Base-by-base conservation (phyloP, 2,329 filamentous ascomycete genomes). In the Paecilomyces variotii region DNA sequence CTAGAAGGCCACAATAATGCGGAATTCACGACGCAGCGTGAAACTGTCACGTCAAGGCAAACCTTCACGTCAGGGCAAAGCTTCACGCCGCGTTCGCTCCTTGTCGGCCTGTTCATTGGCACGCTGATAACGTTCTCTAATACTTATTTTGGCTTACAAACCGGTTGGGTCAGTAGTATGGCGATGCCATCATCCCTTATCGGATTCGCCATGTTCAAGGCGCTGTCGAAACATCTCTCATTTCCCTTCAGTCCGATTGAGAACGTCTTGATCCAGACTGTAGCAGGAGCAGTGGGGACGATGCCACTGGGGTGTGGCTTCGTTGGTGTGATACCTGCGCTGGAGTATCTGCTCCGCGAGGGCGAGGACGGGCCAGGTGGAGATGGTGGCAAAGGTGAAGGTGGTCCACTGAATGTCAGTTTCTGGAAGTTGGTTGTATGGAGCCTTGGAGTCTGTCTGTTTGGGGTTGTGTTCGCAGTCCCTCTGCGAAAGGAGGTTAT, bases 71-170 rank as follows among this genome's bases (percentile, higher is more conserved):
- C 72, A 34, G 63, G 73, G 19, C 73, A 75, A 61, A 91, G 91
- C 77, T 97, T 99, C 76, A 97, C 94, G 0, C 59, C 87, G 27
- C 87, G 94, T 58, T 91, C 91, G 55, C 81, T 97, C 45, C 70
- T 85, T 4, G 90, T 90, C 28, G 94, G 94, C 14, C 80, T 96
- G 4, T 78, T 84, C 2, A 94, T 99, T 62, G 94, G 94, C 49
- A 84, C 94, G 3, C 80, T 97, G 57, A 96, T 97, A 68, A 94
- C 90, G 70, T 96, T 96, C 72, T 95, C 90, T 56, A 99, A 99
- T 72, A 97, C 95, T 80, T 99, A 97, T 74, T 99, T 99, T 72
- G 94, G 94, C n/a, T 80, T 99, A 32, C 94, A 97, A 76, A 95
- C 90, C 28, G 87, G 87, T 63, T 89, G 87, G 87, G 84, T 90